A percentile compares a stretch with the other conserved stretches of the same genome.
phyloP scores from a whole-genome alignment of 1,284 basidiomycete genomes.

The Mycosarcoma maydis region DNA sequence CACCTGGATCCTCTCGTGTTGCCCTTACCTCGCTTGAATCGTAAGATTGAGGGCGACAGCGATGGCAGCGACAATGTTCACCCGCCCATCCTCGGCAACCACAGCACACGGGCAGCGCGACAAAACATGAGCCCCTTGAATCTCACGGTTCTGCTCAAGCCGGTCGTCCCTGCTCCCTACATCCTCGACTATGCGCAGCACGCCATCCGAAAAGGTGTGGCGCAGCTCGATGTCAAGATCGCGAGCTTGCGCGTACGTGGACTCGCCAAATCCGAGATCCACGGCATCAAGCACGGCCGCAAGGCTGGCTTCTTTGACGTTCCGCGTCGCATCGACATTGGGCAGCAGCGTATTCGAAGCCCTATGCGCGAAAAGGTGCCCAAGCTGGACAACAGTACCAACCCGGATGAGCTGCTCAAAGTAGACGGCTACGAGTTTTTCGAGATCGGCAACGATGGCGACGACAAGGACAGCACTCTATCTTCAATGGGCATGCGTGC shows the following conservation, averaged over 20 bases:
- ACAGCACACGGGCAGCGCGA: conserved; percentile 49
- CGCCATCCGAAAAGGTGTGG: conserved; percentile 45
- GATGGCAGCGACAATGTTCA: conserved; percentile 21
- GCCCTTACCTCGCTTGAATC: conserved; percentile 50
- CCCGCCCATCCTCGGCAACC: conserved; percentile 45
- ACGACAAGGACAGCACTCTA: conserved; percentile 7
- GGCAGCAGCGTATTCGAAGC: conserved; percentile 43
- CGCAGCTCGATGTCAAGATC: conserved; percentile 57
- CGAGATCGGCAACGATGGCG: conserved; percentile 48
- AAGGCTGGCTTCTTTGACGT: conserved; percentile 49
- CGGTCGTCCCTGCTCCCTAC: conserved; percentile 51
- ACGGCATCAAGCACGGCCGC: conserved; percentile 34
- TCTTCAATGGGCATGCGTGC: conserved; percentile 38
- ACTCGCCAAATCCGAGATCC: conserved; percentile 46
- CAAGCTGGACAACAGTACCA: conserved; percentile 40
- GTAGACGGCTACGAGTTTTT: conserved; percentile 63
- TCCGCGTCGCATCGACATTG: conserved; percentile 49
- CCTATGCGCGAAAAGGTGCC: conserved; percentile 49
- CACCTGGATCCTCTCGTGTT: conserved; percentile 58
- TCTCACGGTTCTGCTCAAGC: conserved; percentile 57
- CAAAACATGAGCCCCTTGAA: conserved; percentile 54
- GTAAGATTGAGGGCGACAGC: conserved; percentile 16
- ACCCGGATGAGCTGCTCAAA: conserved; percentile 45
- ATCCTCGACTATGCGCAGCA: conserved; percentile 52
- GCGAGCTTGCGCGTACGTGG: conserved; percentile 51